Evolutionary conservation across 352 stramenopile genomes (phyloP).

Genomic region (Globisporangium echinulatum): DNA sequence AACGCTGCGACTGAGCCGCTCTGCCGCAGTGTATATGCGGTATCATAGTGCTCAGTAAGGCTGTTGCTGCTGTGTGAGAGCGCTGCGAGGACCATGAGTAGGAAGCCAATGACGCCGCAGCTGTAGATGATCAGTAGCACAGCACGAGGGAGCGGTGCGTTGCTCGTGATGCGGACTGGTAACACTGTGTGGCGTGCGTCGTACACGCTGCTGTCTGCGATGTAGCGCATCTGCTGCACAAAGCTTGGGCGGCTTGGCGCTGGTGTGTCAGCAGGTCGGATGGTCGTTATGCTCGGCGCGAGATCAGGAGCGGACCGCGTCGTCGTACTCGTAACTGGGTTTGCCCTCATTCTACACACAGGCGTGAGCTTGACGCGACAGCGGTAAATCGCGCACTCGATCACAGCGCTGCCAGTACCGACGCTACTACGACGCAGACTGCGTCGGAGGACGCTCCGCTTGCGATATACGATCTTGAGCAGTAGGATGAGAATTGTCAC

Average conservation of each 20-base stretch:
- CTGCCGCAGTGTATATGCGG: neutral
- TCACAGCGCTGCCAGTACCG: neutral
- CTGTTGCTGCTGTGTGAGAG: too few relatives aligned
- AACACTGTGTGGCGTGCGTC: constrained; percentile 7
- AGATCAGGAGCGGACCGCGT: too few relatives aligned
- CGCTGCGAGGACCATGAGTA: constrained; percentile 6
- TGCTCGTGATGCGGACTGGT: constrained; percentile 8
- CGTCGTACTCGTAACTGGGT: too few relatives aligned
- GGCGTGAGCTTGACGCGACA: constrained; percentile 3
- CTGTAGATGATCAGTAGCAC: constrained; percentile 8
- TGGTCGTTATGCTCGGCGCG: too few relatives aligned
- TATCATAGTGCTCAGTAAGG: too few relatives aligned
- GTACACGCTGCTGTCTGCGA: constrained; percentile 5
- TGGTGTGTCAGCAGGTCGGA: neutral
- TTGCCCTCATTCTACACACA: too few relatives aligned
- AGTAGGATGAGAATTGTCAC: constrained; percentile 20
- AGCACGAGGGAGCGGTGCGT: neutral
- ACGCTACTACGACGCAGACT: neutral
- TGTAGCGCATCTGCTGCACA: constrained; percentile 18
- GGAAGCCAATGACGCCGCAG: constrained; percentile 3
- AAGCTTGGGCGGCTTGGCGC: constrained; percentile 8
- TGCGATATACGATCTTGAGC: constrained; percentile 21
- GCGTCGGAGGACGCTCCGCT: constrained; percentile 9
- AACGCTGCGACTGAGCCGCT: constrained; percentile 1
- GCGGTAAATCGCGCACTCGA: constrained; percentile 22